phyloP scores from a whole-genome alignment of 2,329 filamentous ascomycete species.

The Arthrobotrys iridis region DNA sequence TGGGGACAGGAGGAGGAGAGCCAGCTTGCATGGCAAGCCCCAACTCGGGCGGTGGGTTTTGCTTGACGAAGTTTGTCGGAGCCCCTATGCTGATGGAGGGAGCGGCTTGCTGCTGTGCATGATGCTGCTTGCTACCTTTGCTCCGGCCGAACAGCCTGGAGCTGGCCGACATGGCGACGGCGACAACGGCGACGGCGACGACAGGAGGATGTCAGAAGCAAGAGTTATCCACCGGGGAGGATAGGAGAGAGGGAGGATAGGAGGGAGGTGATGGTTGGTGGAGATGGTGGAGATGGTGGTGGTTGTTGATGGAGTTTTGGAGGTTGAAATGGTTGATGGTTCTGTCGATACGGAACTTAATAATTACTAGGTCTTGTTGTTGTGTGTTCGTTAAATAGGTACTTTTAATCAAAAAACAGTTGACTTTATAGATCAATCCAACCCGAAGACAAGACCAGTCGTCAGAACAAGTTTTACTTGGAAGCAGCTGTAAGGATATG shows the following conservation, averaged over 20 bases:
- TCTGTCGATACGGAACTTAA: too few relatives aligned
- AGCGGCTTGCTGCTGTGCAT: constrained; percentile 10
- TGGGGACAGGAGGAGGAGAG: constrained; percentile 41
- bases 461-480: too few relatives aligned
- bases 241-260: too few relatives aligned
- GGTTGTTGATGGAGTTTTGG: background rate
- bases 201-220: background rate
- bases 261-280: constrained; percentile 4
- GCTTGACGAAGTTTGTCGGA: constrained; percentile 37
- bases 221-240: constrained; percentile 16
- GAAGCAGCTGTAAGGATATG: background rate
- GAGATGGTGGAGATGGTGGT: background rate
- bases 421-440: too few relatives aligned
- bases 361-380: too few relatives aligned
- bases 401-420: too few relatives aligned
- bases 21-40: constrained; percentile 31
- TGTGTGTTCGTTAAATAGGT: too few relatives aligned
- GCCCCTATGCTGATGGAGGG: constrained; percentile 35
- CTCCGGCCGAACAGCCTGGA: constrained; percentile 51
- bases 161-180: constrained; percentile 46
- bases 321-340: constrained; percentile 2
- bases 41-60: constrained; percentile 31
- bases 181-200: too few relatives aligned
- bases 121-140: constrained; percentile 38
- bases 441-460: too few relatives aligned